phyloP scores from a whole-genome alignment of 2,329 filamentous ascomycete species.

The Capronia epimyces region DNA sequence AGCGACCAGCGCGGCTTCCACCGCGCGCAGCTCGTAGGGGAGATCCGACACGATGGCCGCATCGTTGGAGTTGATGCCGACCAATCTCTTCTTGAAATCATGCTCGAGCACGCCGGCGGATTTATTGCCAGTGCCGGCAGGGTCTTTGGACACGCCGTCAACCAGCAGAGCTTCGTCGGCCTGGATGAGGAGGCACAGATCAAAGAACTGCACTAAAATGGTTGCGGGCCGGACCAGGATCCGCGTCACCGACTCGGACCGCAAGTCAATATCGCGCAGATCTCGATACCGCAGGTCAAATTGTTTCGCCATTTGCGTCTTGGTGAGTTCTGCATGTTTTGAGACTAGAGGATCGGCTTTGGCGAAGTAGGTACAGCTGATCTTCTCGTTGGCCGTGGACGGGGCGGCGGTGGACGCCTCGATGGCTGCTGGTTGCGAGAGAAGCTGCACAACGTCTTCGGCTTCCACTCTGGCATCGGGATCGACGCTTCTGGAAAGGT shows the following conservation, averaged over 20 bases:
- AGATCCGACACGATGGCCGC: slow-evolving; percentile 24
- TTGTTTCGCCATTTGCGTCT: slow-evolving; percentile 18
- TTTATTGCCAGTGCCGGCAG: slow-evolving; percentile 10
- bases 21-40: slow-evolving; percentile 35
- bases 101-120: slow-evolving; percentile 28
- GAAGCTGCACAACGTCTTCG: neutral
- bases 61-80: slow-evolving; percentile 11
- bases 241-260: slow-evolving; percentile 34
- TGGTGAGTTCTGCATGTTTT: slow-evolving; percentile 15
- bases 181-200: slow-evolving; percentile 35
- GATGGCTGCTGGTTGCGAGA: neutral
- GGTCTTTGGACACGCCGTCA: slow-evolving; percentile 16
- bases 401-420: neutral
- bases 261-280: slow-evolving; percentile 34
- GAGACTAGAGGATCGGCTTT: slow-evolving; percentile 7
- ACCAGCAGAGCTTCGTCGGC: slow-evolving; percentile 33
- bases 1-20: slow-evolving; percentile 36
- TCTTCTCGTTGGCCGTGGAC: slow-evolving; percentile 2
- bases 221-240: slow-evolving; percentile 33
- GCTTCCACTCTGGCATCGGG: neutral
- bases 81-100: slow-evolving; percentile 31
- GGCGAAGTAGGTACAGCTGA: slow-evolving; percentile 18
- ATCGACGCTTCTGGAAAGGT: neutral
- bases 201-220: slow-evolving; percentile 36
- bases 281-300: slow-evolving; percentile 31